Conservation (phyloP, 768 basidiomycete genomes). For the Rickenella mellea region DNA sequence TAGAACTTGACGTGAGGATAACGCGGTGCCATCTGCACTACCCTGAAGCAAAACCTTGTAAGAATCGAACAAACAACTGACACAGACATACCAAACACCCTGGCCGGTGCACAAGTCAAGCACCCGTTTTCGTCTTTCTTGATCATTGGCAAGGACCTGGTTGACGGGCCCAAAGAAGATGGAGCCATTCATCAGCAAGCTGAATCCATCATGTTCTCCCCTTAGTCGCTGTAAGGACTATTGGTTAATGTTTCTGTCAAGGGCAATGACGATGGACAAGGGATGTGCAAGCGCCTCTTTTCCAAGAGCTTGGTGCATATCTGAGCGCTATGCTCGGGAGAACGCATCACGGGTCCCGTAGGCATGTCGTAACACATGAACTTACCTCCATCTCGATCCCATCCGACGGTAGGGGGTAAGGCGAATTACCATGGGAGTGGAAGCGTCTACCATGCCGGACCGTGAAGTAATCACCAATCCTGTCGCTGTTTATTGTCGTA, state of each 20-base stretch:
- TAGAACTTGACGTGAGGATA: slow-evolving; percentile 59
- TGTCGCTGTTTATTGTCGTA: slow-evolving; percentile 38
- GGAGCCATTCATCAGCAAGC: slow-evolving; percentile 35
- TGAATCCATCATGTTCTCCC: slow-evolving; percentile 38
- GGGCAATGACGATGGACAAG: slow-evolving; percentile 1
- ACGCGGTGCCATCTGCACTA: slow-evolving; percentile 59
- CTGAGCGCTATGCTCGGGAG: neutral
- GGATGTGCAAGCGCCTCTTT: slow-evolving; percentile 6
- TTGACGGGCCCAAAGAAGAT: slow-evolving; percentile 54
- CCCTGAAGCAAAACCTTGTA: slow-evolving; percentile 31
- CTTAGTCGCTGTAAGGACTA: slow-evolving; percentile 38
- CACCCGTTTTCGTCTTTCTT: slow-evolving; percentile 36
- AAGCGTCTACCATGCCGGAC: slow-evolving; percentile 56
- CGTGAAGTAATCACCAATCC: slow-evolving; percentile 51
- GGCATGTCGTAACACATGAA: slow-evolving; percentile 5
- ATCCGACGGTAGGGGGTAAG: slow-evolving; percentile 71
- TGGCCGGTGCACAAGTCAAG: slow-evolving; percentile 75
- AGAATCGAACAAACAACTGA: slow-evolving; percentile 5
- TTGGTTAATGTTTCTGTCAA: neutral
- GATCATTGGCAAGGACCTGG: slow-evolving; percentile 34
- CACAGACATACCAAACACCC: slow-evolving; percentile 51
- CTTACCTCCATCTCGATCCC: slow-evolving; percentile 57
- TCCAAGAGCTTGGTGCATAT: neutral
- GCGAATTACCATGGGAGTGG: slow-evolving; percentile 51
- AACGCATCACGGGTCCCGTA: neutral